phyloP scores from a whole-genome alignment of 768 basidiomycete species.

The Pisolithus tinctorius region DNA sequence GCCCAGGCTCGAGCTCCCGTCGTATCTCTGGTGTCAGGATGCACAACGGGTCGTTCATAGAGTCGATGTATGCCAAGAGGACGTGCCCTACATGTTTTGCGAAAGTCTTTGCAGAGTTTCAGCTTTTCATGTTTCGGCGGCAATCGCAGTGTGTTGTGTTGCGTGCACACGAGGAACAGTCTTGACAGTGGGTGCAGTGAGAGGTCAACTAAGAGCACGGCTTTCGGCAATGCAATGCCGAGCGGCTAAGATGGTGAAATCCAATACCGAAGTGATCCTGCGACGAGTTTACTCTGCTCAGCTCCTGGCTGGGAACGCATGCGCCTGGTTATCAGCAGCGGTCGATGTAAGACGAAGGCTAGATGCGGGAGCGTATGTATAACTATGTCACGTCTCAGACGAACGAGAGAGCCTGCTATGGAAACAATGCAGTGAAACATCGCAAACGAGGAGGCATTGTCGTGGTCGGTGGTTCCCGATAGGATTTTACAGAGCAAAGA shows the following conservation, averaged over 20 bases:
- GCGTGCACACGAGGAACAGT: constrained; percentile 48
- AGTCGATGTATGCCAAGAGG: constrained; percentile 70
- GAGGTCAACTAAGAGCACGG: constrained; percentile 57
- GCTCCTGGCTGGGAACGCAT: constrained; percentile 66
- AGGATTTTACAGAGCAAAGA: constrained; percentile 49
- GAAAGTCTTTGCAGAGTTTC: constrained; percentile 74
- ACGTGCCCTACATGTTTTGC: constrained; percentile 82
- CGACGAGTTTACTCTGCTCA: constrained; percentile 59
- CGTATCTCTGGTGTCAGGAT: constrained; percentile 54
- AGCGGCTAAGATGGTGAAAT: constrained; percentile 48
- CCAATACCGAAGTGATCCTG: constrained; percentile 64
- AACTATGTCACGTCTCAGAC: constrained; percentile 76
- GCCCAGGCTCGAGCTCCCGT: constrained; percentile 67
- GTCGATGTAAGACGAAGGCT: constrained; percentile 50
- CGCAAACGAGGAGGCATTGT: constrained; percentile 36
- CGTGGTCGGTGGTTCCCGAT: constrained; percentile 47
- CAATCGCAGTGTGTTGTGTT: constrained; percentile 9
- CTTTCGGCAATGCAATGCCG: constrained; percentile 52
- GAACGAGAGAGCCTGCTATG: constrained; percentile 56
- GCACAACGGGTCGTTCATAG: constrained; percentile 70
- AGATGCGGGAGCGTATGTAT: constrained; percentile 67
- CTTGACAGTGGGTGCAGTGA: constrained; percentile 65
- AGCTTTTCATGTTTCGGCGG: constrained; percentile 45
- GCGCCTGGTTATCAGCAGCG: constrained; percentile 49
- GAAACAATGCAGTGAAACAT: constrained; percentile 56